phyloP scores from a whole-genome alignment of 1,139 yeast genomes.

The Yamadazyma blattariae region DNA sequence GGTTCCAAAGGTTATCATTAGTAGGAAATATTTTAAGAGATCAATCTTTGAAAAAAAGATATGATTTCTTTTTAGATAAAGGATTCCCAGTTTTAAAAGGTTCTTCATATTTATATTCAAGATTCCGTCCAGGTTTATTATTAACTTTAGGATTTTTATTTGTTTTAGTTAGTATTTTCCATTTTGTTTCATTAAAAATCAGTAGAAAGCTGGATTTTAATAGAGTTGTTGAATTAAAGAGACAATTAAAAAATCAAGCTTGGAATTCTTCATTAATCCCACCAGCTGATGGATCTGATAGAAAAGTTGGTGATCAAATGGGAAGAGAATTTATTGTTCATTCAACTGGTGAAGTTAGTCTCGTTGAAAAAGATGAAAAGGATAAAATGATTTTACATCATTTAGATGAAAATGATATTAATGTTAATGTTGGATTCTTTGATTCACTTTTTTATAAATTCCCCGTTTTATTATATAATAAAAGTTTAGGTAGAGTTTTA shows the following conservation, averaged over 20 bases:
- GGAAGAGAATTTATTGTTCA: slow-evolving; percentile 66
- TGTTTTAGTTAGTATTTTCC: slow-evolving; percentile 53
- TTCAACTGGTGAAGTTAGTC: slow-evolving; percentile 65
- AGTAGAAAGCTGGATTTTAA: slow-evolving; percentile 60
- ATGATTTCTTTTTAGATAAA: slow-evolving; percentile 76
- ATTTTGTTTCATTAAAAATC: slow-evolving; percentile 53
- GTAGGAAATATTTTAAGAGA: slow-evolving; percentile 72
- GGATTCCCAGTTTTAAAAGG: slow-evolving; percentile 87
- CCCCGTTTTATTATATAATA: slow-evolving; percentile 46
- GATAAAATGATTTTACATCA: slow-evolving; percentile 26
- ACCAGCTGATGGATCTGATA: slow-evolving; percentile 46
- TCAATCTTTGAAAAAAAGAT: slow-evolving; percentile 62
- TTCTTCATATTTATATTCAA: slow-evolving; percentile 48
- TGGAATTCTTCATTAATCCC: slow-evolving; percentile 54
- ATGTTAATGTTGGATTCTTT: slow-evolving; percentile 40
- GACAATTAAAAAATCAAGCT: slow-evolving; percentile 54
- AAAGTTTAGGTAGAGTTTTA: slow-evolving; percentile 36
- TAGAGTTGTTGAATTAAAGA: slow-evolving; percentile 51
- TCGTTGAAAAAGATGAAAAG: slow-evolving; percentile 52
- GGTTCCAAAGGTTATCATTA: slow-evolving; percentile 71
- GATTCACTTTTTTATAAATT: slow-evolving; percentile 54
- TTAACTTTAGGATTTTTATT: slow-evolving; percentile 51
- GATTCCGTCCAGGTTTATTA: slow-evolving; percentile 59
- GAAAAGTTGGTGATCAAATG: slow-evolving; percentile 33
- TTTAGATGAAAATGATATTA: slow-evolving; percentile 40